Evolutionary conservation across 2,329 filamentous ascomycete genomes (phyloP).

Genomic region (Tolypocladium endophyticum): DNA sequence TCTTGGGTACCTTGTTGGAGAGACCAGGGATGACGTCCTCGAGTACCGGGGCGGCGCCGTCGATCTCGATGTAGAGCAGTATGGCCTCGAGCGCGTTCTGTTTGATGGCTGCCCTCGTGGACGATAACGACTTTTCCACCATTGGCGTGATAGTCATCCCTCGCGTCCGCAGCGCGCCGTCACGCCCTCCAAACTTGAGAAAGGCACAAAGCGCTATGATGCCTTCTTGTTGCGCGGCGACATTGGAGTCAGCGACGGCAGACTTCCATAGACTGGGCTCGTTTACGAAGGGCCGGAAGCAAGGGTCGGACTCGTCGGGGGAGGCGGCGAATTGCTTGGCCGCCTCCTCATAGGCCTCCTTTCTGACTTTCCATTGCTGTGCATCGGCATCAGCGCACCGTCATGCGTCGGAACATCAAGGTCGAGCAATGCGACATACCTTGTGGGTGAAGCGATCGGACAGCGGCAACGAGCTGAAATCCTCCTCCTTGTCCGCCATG

Average conservation of each 20-base stretch:
- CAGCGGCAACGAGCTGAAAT: constrained; percentile 69
- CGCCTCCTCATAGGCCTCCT: constrained; percentile 88
- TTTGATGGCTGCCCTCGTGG: constrained; percentile 81
- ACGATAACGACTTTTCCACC: constrained; percentile 83
- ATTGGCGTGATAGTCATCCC: constrained; percentile 65
- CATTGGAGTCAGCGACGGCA: constrained; percentile 88
- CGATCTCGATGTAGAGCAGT: constrained; percentile 80
- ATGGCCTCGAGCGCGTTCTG: constrained; percentile 77
- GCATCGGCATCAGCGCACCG: background rate
- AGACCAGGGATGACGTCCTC: constrained; percentile 81
- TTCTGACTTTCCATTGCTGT: constrained; percentile 91
- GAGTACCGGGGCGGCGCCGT: constrained; percentile 73
- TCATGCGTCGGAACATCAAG: background rate
- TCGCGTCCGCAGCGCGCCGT: constrained; percentile 70
- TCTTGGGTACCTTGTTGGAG: constrained; percentile 83
- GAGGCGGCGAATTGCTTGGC: constrained; percentile 77
- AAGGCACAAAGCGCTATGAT: constrained; percentile 83
- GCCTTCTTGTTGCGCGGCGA: constrained; percentile 91
- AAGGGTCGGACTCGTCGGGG: constrained; percentile 73
- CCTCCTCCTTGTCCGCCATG: constrained; percentile 78
- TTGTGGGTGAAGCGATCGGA: constrained; percentile 79
- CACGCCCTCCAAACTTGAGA: constrained; percentile 76
- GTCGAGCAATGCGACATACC: constrained; percentile 27
- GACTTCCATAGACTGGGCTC: constrained; percentile 85
- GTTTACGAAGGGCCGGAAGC: constrained; percentile 77